Conservation (phyloP, 2,329 filamentous ascomycete species). For the Leptoxyphium fumago region DNA sequence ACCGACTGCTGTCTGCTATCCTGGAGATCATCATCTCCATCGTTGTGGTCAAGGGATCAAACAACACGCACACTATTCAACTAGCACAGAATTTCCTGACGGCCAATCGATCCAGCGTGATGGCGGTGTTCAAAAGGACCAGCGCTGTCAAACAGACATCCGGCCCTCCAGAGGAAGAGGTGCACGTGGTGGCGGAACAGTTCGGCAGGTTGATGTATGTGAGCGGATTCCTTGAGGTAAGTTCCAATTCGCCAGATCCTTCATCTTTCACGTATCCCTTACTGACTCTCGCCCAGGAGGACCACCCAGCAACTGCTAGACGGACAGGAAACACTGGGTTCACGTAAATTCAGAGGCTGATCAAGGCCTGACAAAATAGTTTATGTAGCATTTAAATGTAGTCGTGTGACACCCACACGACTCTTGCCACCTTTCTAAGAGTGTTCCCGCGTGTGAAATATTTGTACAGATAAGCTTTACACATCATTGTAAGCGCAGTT, state of each 20-base stretch:
- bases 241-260: conserved; percentile 15
- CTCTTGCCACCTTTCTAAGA: too few relatives aligned
- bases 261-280: too few relatives aligned
- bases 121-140: conserved; percentile 79
- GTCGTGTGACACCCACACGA: too few relatives aligned
- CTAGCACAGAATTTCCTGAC: conserved; percentile 68
- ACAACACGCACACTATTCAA: conserved; percentile 58
- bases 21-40: conserved; percentile 70
- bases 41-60: conserved; percentile 64
- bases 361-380: too few relatives aligned
- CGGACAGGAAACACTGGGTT: too few relatives aligned
- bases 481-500: too few relatives aligned
- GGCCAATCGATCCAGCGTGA: conserved; percentile 69
- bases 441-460: too few relatives aligned
- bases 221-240: conserved; percentile 75
- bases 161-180: conserved; percentile 31
- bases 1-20: conserved; percentile 65
- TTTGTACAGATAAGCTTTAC: too few relatives aligned
- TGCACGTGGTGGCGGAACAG: conserved; percentile 66
- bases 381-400: too few relatives aligned
- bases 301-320: too few relatives aligned
- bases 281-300: too few relatives aligned
- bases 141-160: conserved; percentile 45
- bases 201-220: conserved; percentile 71
- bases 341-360: too few relatives aligned